These are phyloP conservation scores for Ustulina deusta DNA, from an alignment of 2,329 filamentous ascomycete species.

Conservation along the genomic window DNA sequence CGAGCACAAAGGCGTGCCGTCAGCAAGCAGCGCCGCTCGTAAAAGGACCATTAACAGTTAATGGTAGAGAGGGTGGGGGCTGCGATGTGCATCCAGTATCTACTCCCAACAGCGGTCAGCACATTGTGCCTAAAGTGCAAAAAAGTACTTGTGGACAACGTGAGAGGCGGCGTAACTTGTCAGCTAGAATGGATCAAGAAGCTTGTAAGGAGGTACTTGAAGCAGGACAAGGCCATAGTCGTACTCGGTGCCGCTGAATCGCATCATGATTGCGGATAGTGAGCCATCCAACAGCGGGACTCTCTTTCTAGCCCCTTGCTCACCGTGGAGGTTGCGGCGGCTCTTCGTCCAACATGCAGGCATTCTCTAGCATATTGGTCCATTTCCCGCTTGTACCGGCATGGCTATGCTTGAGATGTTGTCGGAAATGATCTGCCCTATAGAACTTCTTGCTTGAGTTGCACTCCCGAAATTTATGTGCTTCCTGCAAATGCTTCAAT, in stretches of 20 bases:
- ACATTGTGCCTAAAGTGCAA: constrained; percentile 30
- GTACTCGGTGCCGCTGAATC: constrained; percentile 19
- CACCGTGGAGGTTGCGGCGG: constrained; percentile 63
- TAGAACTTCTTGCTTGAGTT: constrained; percentile 99
- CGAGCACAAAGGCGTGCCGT: constrained; percentile 34
- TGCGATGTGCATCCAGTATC: constrained; percentile 22
- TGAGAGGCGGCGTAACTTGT: constrained; percentile 4
- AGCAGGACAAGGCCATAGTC: constrained; percentile 12
- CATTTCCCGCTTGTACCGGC: constrained; percentile 96
- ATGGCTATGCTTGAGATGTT: constrained; percentile 98
- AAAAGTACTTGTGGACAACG: constrained; percentile 15
- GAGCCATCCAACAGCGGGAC: constrained; percentile 5
- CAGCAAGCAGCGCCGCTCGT: constrained; percentile 46
- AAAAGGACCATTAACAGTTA: constrained; percentile 43
- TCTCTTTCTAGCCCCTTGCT: constrained; percentile 26
- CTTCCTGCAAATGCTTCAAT: constrained; percentile 85
- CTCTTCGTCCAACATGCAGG: constrained; percentile 93
- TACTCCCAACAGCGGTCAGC: constrained; percentile 20
- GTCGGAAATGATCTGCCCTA: constrained; percentile 95
- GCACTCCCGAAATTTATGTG: constrained; percentile 98
- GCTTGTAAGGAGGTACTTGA: constrained; percentile 2
- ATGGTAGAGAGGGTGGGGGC: constrained; percentile 30
- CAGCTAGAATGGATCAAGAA: not conserved
- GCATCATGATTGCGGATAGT: constrained; percentile 2
- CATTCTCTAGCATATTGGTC: constrained; percentile 98